Evolutionary conservation across 169 alveolate genomes (phyloP).

Genomic region (Besnoitia besnoiti): DNA sequence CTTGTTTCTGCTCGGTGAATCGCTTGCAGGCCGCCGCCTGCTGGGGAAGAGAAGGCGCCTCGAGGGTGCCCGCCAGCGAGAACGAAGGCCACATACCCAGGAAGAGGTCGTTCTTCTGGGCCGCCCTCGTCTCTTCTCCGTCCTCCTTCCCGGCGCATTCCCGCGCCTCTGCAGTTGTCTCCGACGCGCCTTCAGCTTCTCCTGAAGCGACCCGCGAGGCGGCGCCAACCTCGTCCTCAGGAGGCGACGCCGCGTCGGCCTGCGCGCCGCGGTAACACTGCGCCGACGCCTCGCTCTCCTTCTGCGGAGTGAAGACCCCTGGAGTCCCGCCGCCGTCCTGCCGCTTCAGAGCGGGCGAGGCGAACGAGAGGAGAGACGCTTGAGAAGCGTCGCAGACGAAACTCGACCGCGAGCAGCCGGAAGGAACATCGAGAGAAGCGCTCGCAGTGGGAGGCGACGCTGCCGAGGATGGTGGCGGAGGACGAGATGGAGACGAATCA

Average conservation of each 20-base stretch:
- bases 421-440: neutral
- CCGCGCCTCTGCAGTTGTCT: neutral
- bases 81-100: neutral
- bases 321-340: neutral
- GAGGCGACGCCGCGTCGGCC: neutral
- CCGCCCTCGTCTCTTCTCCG: neutral
- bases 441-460: neutral
- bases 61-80: neutral
- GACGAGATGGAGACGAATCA: neutral
- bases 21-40: slow-evolving; percentile 23
- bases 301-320: neutral
- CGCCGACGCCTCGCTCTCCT: neutral
- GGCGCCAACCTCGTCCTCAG: neutral
- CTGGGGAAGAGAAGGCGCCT: neutral
- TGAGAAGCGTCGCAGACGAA: neutral
- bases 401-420: neutral
- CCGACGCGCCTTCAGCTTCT: neutral
- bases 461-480: neutral
- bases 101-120: neutral
- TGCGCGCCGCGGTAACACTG: neutral
- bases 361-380: neutral
- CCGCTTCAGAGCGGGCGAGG: slow-evolving; percentile 1
- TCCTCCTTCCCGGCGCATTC: neutral
- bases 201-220: neutral
- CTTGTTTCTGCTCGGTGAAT: neutral